These are phyloP conservation scores for Podaxis sp. DNA, from an alignment of 768 basidiomycete species.

Conservation along the genomic window DNA sequence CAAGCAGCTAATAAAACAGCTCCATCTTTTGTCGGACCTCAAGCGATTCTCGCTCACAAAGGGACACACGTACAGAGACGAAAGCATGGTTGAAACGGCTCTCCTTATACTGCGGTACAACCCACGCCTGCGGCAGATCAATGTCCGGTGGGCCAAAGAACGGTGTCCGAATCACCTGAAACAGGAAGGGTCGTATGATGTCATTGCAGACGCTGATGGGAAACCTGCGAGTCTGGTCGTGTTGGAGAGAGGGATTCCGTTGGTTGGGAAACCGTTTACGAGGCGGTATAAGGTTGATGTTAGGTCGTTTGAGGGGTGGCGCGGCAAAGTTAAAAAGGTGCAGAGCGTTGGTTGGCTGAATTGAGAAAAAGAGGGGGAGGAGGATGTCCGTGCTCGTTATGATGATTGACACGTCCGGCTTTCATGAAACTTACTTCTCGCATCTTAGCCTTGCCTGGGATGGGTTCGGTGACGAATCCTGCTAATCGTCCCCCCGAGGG, in stretches of 20 bases:
- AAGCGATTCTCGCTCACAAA: conserved; percentile 49
- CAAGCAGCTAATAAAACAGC: conserved; percentile 37
- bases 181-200: conserved; percentile 45
- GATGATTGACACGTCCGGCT: background rate
- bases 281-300: conserved; percentile 26
- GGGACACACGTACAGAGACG: conserved; percentile 45
- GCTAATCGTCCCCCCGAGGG: background rate
- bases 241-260: conserved; percentile 41
- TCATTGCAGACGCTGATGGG: conserved; percentile 26
- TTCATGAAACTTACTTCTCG: background rate
- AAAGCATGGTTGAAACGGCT: conserved; percentile 44
- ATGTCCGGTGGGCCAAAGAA: conserved; percentile 49
- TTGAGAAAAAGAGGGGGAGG: background rate
- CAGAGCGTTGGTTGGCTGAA: conserved; percentile 4
- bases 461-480: background rate
- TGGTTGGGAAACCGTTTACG: conserved; percentile 40
- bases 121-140: conserved; percentile 39
- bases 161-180: conserved; percentile 48
- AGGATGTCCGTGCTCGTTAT: background rate
- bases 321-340: conserved; percentile 7
- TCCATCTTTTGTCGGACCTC: conserved; percentile 38
- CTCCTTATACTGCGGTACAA: conserved; percentile 34
- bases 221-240: conserved; percentile 27
- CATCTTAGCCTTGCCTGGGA: background rate
- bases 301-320: conserved; percentile 1